phyloP scores from a whole-genome alignment of 768 basidiomycete species.

The Auricularia sp. region DNA sequence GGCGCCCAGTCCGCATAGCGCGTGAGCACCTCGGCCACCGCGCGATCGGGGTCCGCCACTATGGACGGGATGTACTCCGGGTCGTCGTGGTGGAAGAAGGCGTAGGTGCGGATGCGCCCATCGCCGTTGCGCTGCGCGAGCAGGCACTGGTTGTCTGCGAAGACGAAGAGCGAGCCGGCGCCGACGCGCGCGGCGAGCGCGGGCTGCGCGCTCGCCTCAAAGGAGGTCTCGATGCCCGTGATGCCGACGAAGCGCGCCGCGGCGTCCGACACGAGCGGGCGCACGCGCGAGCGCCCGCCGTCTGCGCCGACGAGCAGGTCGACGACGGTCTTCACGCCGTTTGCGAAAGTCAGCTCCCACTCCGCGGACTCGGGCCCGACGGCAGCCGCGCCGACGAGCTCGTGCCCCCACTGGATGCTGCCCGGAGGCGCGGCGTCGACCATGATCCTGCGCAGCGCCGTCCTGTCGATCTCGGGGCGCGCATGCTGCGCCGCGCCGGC shows the following conservation, averaged over 20 bases:
- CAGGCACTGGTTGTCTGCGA: conserved; percentile 12
- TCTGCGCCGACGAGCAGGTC: conserved; percentile 18
- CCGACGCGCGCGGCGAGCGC: conserved; percentile 7
- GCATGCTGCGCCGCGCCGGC: not conserved
- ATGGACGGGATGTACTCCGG: not conserved
- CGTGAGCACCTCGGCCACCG: not conserved
- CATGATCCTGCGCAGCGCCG: conserved; percentile 9
- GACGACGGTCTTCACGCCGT: not conserved
- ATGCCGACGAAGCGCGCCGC: conserved; percentile 13
- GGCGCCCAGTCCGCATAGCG: not conserved
- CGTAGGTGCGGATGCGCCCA: conserved; percentile 14
- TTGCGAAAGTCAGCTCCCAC: not conserved
- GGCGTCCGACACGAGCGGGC: conserved; percentile 13
- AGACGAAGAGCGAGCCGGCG: conserved; percentile 8
- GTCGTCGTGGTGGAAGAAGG: not conserved
- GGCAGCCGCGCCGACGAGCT: not conserved
- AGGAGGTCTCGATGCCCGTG: conserved; percentile 14
- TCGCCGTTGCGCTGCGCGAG: conserved; percentile 17
- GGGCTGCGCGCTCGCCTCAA: conserved; percentile 10
- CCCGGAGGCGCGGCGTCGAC: conserved; percentile 9
- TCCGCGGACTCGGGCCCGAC: not conserved
- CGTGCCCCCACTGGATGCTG: conserved; percentile 9
- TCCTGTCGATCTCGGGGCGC: conserved; percentile 1
- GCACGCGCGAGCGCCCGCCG: conserved; percentile 17
- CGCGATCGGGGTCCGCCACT: not conserved